These are phyloP conservation scores for Penicillium silybi DNA, from an alignment of 495 filamentous ascomycete genomes.

Conservation along the genomic window DNA sequence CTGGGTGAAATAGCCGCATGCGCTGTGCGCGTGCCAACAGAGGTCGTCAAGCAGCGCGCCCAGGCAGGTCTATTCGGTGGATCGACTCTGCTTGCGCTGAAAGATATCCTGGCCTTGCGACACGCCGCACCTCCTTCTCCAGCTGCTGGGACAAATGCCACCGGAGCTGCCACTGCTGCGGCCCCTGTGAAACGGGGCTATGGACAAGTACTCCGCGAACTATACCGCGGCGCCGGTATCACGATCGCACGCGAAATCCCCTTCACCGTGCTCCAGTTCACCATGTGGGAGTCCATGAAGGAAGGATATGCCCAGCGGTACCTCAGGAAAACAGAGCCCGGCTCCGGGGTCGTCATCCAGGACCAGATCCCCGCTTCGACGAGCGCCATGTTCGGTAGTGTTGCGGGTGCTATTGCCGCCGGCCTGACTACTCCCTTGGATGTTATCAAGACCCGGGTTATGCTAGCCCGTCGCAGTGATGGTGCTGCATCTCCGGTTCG, in stretches of 20 bases:
- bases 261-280: conserved; percentile 95
- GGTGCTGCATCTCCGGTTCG: conserved; percentile 44
- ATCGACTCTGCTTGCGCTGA: conserved; percentile 52
- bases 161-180: conserved; percentile 1
- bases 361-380: conserved; percentile 62
- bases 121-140: conserved; percentile 17
- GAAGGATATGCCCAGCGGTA: conserved; percentile 41
- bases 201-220: conserved; percentile 65
- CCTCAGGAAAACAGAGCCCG: conserved; percentile 13
- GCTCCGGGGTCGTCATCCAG: conserved; percentile 8
- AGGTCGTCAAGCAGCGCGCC: conserved; percentile 94
- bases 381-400: conserved; percentile 79
- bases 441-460: conserved; percentile 94
- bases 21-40: conserved; percentile 87
- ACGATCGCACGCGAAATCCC: conserved; percentile 95
- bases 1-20: conserved; percentile 91
- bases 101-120: conserved; percentile 59
- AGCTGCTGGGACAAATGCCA: conserved; percentile 2
- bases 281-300: conserved; percentile 94
- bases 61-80: conserved; percentile 72
- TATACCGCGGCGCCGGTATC: conserved; percentile 87
- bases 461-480: conserved; percentile 62
- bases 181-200: conserved; percentile 41
- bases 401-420: conserved; percentile 81
- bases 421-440: conserved; percentile 90